Evolutionary conservation across 768 basidiomycete genomes (phyloP), one percentile per base, ranked within the genome.

Genomic region (Butyriboletus loyo): DNA sequence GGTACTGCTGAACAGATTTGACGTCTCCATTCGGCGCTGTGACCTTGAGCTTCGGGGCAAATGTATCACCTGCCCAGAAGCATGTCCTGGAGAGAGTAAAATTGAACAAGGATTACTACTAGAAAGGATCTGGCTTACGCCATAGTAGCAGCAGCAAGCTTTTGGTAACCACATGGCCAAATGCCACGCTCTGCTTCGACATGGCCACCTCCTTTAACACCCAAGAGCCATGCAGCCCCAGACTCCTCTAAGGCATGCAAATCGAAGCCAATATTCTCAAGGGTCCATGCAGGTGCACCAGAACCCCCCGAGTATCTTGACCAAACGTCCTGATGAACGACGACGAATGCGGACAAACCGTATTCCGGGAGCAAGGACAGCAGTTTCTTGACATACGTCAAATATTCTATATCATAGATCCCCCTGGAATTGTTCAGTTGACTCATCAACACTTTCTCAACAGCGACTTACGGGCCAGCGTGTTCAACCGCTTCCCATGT

Each of bases 401-500:
- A 75, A 67, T 97, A 98, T 46, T 86, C 85, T 7, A 70, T 72
- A 67, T 98, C 96, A 61, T 96, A 95, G 19, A 84, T 67, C 0
- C 93, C 93, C 7, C 92, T 95, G 60, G 5, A 11, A 38, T 31
- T 17, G 42, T 10, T 50, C 3, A 49, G 47, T 35, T 27, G 22
- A 17, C 41, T 11, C 5, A n/a, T n/a, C 25, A 7, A 41, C 31
- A 30, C 9, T 28, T 43, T 46, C 17, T 34, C 24, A 41, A 35
- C 19, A 35, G 8, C 28, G 8, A 85, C 92, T 58, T 72, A 95
- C 94, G 84, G 89, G 60, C 92, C 96, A 54, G 80, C 83, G 65
- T 98, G 97, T 65, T 98, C 96, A 15, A 98, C 78, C 0, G 96
- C 92, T 67, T 99, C 96, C 96, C 96, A 99, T 1, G 96, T 95